Evolutionary conservation across 805 yeast species (phyloP).

Genomic region (Grigorovia jiainica): DNA sequence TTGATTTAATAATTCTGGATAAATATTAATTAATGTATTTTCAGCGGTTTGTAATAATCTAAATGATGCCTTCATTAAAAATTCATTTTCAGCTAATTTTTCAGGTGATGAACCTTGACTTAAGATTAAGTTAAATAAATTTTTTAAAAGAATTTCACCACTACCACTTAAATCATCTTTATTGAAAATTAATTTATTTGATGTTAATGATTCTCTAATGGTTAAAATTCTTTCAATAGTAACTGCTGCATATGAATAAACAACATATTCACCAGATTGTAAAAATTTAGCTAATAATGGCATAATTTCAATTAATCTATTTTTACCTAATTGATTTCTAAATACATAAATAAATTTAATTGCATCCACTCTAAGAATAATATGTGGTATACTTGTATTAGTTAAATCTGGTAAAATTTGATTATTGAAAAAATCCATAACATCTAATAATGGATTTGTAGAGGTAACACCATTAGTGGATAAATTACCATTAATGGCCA

Average conservation of each 20-base stretch:
- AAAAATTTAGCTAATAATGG: slow-evolving; percentile 71
- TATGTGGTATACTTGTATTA: slow-evolving; percentile 41
- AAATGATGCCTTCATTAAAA: slow-evolving; percentile 81
- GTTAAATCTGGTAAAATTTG: slow-evolving; percentile 79
- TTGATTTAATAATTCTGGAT: slow-evolving; percentile 46
- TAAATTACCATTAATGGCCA: slow-evolving; percentile 87
- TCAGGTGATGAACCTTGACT: slow-evolving; percentile 62
- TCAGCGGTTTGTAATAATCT: slow-evolving; percentile 68
- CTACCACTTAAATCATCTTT: slow-evolving; percentile 64
- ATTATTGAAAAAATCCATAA: slow-evolving; percentile 71
- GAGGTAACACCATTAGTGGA: slow-evolving; percentile 81
- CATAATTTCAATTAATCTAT: slow-evolving; percentile 67
- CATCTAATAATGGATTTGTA: slow-evolving; percentile 76
- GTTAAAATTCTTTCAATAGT: slow-evolving; percentile 84
- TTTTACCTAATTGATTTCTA: slow-evolving; percentile 86
- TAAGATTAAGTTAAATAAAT: slow-evolving; percentile 58
- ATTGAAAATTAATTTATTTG: slow-evolving; percentile 51
- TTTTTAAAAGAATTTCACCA: slow-evolving; percentile 50
- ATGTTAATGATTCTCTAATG: slow-evolving; percentile 47
- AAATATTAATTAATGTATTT: slow-evolving; percentile 43
- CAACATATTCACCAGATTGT: slow-evolving; percentile 59
- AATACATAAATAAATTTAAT: slow-evolving; percentile 83
- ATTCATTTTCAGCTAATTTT: slow-evolving; percentile 90
- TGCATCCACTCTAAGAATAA: slow-evolving; percentile 84
- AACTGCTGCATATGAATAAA: slow-evolving; percentile 87